Evolutionary conservation across 345 rosid species (phyloP).

Genomic region (Corchorus capsularis): DNA sequence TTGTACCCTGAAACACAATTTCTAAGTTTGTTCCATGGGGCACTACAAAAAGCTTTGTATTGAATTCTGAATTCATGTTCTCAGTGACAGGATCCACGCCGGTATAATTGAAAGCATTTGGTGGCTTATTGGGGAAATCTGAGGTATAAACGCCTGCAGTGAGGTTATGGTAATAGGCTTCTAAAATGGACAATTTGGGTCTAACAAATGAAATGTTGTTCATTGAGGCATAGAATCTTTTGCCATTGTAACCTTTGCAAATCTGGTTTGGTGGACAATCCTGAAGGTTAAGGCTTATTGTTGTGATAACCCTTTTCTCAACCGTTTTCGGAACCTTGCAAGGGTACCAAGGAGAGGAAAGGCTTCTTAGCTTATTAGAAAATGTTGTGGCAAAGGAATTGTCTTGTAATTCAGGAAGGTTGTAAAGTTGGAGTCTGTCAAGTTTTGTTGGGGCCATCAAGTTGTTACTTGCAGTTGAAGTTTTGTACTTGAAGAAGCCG

Average conservation of each 20-base stretch:
- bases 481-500: conserved; percentile 51
- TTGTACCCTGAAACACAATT: conserved; percentile 66
- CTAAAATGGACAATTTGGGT: conserved; percentile 45
- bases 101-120: conserved; percentile 43
- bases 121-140: conserved; percentile 55
- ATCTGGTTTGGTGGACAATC: conserved; percentile 44
- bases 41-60: conserved; percentile 44
- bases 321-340: conserved; percentile 55
- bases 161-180: conserved; percentile 47
- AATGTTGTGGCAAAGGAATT: conserved; percentile 50
- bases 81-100: conserved; percentile 40
- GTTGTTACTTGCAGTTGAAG: conserved; percentile 16
- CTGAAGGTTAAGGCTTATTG: conserved; percentile 56
- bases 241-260: conserved; percentile 47
- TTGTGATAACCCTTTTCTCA: conserved; percentile 48
- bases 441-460: background rate
- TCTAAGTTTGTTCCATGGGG: conserved; percentile 53
- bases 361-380: conserved; percentile 39
- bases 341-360: conserved; percentile 48
- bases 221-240: conserved; percentile 54
- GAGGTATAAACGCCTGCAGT: conserved; percentile 28
- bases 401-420: conserved; percentile 50
- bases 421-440: background rate
- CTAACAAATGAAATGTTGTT: conserved; percentile 60
- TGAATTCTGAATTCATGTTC: conserved; percentile 44